Base-by-base conservation (phyloP, 192 early-diverging fungal genomes). In the Entrophospora sp. region DNA sequence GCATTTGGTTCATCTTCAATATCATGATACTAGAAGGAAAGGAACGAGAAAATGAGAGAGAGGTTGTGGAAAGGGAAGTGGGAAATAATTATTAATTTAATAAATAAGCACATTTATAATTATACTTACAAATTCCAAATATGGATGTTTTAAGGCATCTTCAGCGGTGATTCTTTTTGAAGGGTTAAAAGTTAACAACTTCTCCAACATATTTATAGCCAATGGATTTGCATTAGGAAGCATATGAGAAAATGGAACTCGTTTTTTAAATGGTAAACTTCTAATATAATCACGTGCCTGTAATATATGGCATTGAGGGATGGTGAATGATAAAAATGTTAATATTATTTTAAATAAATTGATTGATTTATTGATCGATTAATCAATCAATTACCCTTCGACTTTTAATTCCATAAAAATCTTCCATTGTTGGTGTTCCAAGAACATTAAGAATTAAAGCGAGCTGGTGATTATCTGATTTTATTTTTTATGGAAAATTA, bases 361-460 rank as follows among this genome's bases (percentile, higher is more conserved):
- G 25, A 27, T 12, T n/a, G 49, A 52, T 5, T 1, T 24, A 52
- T 2, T 25, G 24, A 24, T 12, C 18, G 6, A 24, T 52, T 5
- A 51, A n/a, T 27, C 1, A 40, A 36, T 69, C 27, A 3, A 57
- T 40, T 75, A 78, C 77, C 61, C 88, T 82, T 62, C 78, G 72
- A 69, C 84, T 87, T 71, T 87, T 90, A 74, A 90, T 90, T 28
- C 84, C 86, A 69, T 86, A 82, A 69, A 85, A 94, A 68, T 78
- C 92, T 68, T 83, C 91, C 79, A 84, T 95, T 72, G 80, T 91
- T n/a, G 97, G 97, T 45, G 97, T 99, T 32, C 97, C 97, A 42
- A 98, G 77, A 14, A 99, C 81, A 53, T 96, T 91, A 61, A 98
- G 85, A 48, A 99, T 98, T 53, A 94, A 82, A 66, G 91, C 89